A percentile compares a stretch with the other conserved stretches of the same genome.
Conservation (phyloP, 202 grass and related monocot genomes). For the Digitaria exilis region DNA sequence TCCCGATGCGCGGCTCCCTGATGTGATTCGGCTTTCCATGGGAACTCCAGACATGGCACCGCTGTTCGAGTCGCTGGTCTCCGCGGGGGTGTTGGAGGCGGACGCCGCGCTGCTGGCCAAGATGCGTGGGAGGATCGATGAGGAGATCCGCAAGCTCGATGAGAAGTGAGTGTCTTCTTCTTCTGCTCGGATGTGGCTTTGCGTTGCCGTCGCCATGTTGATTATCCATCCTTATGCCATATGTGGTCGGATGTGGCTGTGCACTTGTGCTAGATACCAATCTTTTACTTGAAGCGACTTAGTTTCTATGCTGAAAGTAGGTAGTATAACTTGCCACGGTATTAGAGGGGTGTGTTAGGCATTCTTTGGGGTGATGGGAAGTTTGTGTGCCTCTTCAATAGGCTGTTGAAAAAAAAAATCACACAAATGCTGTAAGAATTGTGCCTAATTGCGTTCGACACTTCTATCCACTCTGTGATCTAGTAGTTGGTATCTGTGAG, state of each 20-base stretch:
- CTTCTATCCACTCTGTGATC: not conserved
- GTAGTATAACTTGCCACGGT: not conserved
- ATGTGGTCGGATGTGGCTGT: not conserved
- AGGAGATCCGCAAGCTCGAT: slow-evolving; percentile 72
- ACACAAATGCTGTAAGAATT: not conserved
- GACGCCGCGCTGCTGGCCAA: slow-evolving; percentile 58
- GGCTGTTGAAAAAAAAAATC: not conserved
- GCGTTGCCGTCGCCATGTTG: not conserved
- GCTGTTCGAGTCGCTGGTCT: slow-evolving; percentile 59
- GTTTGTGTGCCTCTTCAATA: not conserved
- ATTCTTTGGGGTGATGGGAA: not conserved
- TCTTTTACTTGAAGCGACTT: too few species aligned
- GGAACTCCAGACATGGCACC: slow-evolving; percentile 56
- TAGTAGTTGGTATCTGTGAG: not conserved
- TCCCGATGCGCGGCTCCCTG: not conserved
- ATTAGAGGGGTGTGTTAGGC: not conserved
- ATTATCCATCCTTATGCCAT: not conserved
- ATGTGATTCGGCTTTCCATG: not conserved
- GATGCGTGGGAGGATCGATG: slow-evolving; percentile 63
- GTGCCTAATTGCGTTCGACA: not conserved
- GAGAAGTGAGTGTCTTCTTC: slow-evolving; percentile 57
- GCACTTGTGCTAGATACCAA: too few species aligned
- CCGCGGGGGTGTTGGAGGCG: slow-evolving; percentile 54
- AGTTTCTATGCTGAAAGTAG: not conserved
- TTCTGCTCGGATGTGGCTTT: not conserved